Percentiles rank a stretch among this genome's conserved stretches.
Evolutionary conservation across 148 eudicot species (phyloP).

Genomic region (Arbutus unedo): DNA sequence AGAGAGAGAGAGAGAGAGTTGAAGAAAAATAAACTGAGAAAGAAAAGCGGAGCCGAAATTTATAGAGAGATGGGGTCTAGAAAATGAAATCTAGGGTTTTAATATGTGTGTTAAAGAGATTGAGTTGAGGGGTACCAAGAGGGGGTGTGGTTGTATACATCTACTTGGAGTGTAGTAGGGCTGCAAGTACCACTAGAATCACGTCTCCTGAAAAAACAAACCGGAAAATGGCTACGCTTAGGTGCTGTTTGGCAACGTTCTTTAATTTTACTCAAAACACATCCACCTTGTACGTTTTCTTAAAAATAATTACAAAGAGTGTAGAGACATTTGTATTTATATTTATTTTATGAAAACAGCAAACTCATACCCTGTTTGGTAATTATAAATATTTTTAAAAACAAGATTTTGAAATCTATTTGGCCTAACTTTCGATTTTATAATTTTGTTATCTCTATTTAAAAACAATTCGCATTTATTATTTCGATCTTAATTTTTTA

Average conservation of each 20-base stretch:
- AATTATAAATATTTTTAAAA: too few species aligned
- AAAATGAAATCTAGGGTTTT: constrained; percentile 14
- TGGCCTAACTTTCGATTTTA: too few species aligned
- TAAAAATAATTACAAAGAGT: too few species aligned
- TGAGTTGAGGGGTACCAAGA: not conserved
- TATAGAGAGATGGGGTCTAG: not conserved
- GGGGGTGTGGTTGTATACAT: not conserved
- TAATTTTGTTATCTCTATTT: too few species aligned
- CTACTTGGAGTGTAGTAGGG: not conserved
- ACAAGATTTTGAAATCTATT: too few species aligned
- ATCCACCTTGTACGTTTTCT: too few species aligned
- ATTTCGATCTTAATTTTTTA: too few species aligned
- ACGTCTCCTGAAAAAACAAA: constrained; percentile 2
- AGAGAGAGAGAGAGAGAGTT: not conserved
- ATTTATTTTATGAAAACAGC: not conserved
- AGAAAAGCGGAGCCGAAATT: too few species aligned
- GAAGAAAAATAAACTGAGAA: too few species aligned
- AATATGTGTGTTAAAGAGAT: not conserved
- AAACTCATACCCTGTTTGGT: not conserved
- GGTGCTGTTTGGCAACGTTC: not conserved
- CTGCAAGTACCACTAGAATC: not conserved
- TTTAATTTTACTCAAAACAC: not conserved
- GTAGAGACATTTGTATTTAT: not conserved
- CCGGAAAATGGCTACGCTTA: not conserved
- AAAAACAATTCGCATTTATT: too few species aligned